phyloP scores from a whole-genome alignment of 1,284 basidiomycete genomes.

The Ganoderma boninense region DNA sequence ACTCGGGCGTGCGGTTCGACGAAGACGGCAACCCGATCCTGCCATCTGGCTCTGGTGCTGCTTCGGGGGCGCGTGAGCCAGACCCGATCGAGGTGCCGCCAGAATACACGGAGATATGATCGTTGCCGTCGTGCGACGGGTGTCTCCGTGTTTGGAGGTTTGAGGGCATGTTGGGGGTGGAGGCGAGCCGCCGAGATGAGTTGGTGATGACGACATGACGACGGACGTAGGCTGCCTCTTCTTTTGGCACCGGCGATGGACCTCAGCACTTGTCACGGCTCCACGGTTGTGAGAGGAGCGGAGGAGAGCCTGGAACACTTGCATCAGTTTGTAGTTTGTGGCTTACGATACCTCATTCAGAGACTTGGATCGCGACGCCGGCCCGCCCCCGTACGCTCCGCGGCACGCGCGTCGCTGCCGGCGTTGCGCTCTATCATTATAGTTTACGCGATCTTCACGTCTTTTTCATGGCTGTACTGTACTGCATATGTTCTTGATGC shows the following conservation, averaged over 20 bases:
- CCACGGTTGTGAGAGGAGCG: background rate
- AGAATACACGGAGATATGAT: constrained; percentile 36
- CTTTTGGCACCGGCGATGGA: background rate
- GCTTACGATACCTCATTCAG: background rate
- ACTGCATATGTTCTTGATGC: constrained; percentile 5
- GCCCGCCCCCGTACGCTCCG: background rate
- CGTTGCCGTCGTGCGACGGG: background rate
- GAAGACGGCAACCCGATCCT: constrained; percentile 24
- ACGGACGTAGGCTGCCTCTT: no score
- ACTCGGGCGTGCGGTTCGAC: constrained; percentile 38
- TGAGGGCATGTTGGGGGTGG: background rate
- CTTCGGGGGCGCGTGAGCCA: background rate
- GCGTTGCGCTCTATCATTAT: constrained; percentile 10
- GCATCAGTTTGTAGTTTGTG: background rate
- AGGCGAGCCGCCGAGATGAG: background rate
- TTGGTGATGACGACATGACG: no score
- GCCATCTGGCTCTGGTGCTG: background rate
- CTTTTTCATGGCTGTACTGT: background rate
- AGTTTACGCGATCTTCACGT: constrained; percentile 7
- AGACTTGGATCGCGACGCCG: constrained; percentile 1
- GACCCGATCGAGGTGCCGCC: constrained; percentile 31
- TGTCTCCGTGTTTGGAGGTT: background rate
- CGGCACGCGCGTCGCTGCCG: background rate
- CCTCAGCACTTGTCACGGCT: background rate
- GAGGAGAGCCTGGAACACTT: background rate